These are phyloP conservation scores for Beauveria scarabaeidicola DNA, from an alignment of 2,329 filamentous ascomycete genomes.

Conservation along the genomic window DNA sequence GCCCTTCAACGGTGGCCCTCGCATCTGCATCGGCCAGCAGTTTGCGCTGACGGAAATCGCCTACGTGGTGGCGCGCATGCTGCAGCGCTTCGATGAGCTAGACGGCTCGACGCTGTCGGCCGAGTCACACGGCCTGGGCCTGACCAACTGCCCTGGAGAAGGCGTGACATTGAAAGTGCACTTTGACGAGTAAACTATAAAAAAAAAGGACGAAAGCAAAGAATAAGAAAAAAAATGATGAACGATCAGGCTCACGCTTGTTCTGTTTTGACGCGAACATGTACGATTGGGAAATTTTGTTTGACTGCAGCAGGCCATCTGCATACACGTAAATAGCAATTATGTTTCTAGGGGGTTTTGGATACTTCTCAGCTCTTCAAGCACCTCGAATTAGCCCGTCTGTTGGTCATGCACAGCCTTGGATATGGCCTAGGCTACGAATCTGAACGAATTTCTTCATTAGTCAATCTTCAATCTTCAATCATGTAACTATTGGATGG, in stretches of 20 bases:
- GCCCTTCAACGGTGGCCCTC: constrained; percentile 21
- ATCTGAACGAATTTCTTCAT: not conserved
- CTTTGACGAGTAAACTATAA: not conserved
- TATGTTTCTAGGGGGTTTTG: not conserved
- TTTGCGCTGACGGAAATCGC: constrained; percentile 20
- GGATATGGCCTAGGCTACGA: not conserved
- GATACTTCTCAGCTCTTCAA: not conserved
- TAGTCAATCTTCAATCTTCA: not conserved
- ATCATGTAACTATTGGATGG: too few relatives aligned
- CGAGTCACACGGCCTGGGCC: constrained; percentile 1
- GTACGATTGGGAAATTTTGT: not conserved
- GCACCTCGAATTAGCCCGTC: too few relatives aligned
- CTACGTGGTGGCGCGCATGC: constrained; percentile 16
- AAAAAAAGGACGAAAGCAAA: too few relatives aligned
- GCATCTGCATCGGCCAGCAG: constrained; percentile 22
- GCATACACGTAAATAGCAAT: not conserved
- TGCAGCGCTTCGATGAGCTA: constrained; percentile 9
- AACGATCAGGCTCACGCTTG: not conserved
- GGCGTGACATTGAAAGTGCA: constrained; percentile 4
- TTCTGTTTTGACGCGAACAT: not conserved
- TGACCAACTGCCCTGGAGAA: constrained; percentile 10
- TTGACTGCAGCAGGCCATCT: not conserved
- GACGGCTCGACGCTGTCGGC: constrained; percentile 1
- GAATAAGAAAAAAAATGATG: too few relatives aligned
- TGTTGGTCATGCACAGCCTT: too few relatives aligned